These are phyloP conservation scores for Trametes sp. DNA, from an alignment of 1,284 basidiomycete genomes.

Conservation along the genomic window DNA sequence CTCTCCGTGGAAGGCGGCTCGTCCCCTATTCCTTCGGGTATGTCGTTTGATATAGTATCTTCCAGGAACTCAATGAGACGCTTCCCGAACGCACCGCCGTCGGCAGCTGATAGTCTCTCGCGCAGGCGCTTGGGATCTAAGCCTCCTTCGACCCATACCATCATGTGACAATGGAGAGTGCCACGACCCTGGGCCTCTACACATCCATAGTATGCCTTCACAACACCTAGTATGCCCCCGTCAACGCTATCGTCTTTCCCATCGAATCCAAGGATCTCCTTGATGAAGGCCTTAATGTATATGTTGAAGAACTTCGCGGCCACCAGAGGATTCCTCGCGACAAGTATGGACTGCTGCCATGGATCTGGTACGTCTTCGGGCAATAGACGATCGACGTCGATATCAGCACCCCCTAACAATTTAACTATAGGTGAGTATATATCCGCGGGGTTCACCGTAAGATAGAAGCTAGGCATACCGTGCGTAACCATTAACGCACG, in stretches of 20 bases:
- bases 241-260: slow-evolving; percentile 5
- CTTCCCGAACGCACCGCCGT: neutral
- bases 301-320: slow-evolving; percentile 49
- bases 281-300: slow-evolving; percentile 47
- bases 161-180: slow-evolving; percentile 51
- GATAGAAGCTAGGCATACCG: slow-evolving; percentile 45
- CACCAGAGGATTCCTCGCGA: slow-evolving; percentile 46
- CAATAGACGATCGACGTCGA: neutral
- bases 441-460: slow-evolving; percentile 53
- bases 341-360: slow-evolving; percentile 27
- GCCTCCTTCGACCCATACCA: slow-evolving; percentile 50
- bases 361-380: neutral
- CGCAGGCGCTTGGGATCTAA: slow-evolving; percentile 47
- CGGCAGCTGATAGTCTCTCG: slow-evolving; percentile 18
- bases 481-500: slow-evolving; percentile 39
- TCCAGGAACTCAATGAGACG: neutral
- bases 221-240: slow-evolving; percentile 43
- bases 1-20: neutral
- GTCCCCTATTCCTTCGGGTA: neutral
- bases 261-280: slow-evolving; percentile 29
- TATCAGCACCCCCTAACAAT: slow-evolving; percentile 44
- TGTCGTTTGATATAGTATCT: neutral
- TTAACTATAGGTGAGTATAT: slow-evolving; percentile 45
- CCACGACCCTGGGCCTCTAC: slow-evolving; percentile 53
- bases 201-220: slow-evolving; percentile 49